Conservation (phyloP, 2,329 filamentous ascomycete species). For the Beauveria asiatica region DNA sequence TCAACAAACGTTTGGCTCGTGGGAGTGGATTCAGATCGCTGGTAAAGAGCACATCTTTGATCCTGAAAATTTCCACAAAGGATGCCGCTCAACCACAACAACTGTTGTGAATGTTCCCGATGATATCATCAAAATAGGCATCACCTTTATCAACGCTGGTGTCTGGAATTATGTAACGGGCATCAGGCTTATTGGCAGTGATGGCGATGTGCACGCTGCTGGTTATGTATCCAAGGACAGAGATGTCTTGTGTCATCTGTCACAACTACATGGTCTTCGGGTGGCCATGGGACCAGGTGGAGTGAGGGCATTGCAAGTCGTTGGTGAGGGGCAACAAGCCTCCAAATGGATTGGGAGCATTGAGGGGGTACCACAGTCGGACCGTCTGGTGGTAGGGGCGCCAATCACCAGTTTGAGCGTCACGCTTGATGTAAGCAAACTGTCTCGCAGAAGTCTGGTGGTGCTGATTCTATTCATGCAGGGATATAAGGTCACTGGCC, state of each 20-base stretch:
- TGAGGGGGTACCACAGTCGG: not conserved
- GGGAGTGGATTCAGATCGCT: too few relatives aligned
- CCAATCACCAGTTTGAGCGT: not conserved
- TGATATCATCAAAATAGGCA: not conserved
- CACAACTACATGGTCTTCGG: not conserved
- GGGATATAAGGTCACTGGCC: not conserved
- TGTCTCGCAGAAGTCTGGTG: accelerated
- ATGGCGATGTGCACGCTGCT: not conserved
- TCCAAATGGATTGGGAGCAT: not conserved
- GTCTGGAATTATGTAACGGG: not conserved
- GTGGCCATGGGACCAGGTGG: not conserved
- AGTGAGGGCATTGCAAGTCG: not conserved
- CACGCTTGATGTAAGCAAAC: not conserved
- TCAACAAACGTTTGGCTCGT: not conserved
- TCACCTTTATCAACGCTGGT: not conserved
- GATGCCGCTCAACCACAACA: not conserved
- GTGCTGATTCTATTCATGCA: not conserved
- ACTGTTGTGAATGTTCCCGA: not conserved
- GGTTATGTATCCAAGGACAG: not conserved
- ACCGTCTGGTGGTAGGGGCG: not conserved
- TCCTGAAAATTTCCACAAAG: too few relatives aligned
- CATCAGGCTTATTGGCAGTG: not conserved
- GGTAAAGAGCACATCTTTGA: not conserved
- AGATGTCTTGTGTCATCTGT: not conserved
- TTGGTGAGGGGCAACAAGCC: not conserved